Conservation (phyloP, 75 land plant genomes). For the Pseudotsuga menziesii region DNA sequence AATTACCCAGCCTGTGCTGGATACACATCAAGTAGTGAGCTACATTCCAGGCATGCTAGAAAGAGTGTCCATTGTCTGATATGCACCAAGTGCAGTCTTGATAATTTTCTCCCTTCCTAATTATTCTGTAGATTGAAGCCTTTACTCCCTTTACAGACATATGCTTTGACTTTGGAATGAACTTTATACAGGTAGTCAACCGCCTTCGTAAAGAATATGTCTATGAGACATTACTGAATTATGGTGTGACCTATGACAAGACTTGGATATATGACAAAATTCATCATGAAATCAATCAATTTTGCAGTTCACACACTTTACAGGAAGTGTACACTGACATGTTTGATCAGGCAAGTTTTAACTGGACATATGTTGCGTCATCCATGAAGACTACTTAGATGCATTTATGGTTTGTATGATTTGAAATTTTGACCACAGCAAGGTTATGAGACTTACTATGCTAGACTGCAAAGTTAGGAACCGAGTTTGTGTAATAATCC, state of each 20-base stretch:
- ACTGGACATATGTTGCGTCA: background rate
- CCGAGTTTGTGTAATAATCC: background rate
- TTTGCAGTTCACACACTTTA: slow-evolving; percentile 85
- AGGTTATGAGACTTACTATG: background rate
- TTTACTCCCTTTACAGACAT: no score
- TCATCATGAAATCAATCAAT: slow-evolving; percentile 98
- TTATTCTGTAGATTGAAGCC: no score
- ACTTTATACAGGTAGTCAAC: slow-evolving; percentile 86
- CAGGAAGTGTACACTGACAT: slow-evolving; percentile 97
- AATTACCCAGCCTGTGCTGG: no score
- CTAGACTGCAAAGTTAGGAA: background rate
- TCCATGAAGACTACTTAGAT: background rate
- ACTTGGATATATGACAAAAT: slow-evolving; percentile 99
- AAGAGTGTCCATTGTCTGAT: no score
- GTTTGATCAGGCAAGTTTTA: slow-evolving; percentile 67
- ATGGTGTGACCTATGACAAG: slow-evolving; percentile 95
- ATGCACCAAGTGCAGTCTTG: no score
- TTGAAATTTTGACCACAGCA: background rate
- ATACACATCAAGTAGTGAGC: no score
- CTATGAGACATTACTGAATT: slow-evolving; percentile 79
- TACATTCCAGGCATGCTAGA: no score
- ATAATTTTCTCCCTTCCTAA: no score
- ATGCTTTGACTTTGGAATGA: background rate
- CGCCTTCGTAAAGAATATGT: slow-evolving; percentile 84
- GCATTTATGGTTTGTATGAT: no score